These are phyloP conservation scores for Hyaloscypha variabilis DNA, from an alignment of 495 filamentous ascomycete species.

Conservation along the genomic window DNA sequence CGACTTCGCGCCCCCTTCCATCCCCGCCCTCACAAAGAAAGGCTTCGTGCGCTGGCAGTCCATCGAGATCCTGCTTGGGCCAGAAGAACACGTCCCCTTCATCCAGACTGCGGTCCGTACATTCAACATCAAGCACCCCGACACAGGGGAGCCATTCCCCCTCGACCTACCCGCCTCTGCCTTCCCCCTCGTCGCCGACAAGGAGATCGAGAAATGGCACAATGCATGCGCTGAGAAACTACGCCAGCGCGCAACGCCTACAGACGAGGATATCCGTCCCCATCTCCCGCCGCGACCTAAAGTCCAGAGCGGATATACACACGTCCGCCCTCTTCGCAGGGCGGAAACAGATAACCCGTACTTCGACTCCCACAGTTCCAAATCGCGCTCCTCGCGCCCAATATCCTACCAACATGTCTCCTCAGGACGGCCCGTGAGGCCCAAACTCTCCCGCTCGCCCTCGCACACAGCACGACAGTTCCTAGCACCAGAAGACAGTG, in stretches of 20 bases:
- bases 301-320: conserved; percentile 24
- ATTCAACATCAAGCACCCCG: conserved; percentile 75
- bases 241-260: conserved; percentile 37
- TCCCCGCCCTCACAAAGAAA: conserved; percentile 78
- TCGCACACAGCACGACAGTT: conserved; percentile 28
- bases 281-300: conserved; percentile 28
- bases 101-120: conserved; percentile 77
- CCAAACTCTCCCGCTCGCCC: conserved; percentile 20
- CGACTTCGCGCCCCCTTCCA: conserved; percentile 70
- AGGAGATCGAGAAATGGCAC: conserved; percentile 83
- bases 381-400: conserved; percentile 12
- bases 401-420: conserved; percentile 22
- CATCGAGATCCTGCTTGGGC: conserved; percentile 85
- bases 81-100: conserved; percentile 83
- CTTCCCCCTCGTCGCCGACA: conserved; percentile 75
- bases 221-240: conserved; percentile 65
- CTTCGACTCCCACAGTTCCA: not conserved
- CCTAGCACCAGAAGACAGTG: conserved; percentile 25
- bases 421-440: conserved; percentile 14
- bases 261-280: conserved; percentile 4
- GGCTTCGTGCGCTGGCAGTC: conserved; percentile 95
- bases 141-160: conserved; percentile 73
- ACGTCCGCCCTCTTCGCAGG: conserved; percentile 20
- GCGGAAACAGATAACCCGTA: conserved; percentile 8
- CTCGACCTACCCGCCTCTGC: conserved; percentile 71